Percentiles rank a stretch among this genome's conserved stretches.
Evolutionary conservation across 805 yeast genomes (phyloP).

Genomic region (Candida easanensis): DNA sequence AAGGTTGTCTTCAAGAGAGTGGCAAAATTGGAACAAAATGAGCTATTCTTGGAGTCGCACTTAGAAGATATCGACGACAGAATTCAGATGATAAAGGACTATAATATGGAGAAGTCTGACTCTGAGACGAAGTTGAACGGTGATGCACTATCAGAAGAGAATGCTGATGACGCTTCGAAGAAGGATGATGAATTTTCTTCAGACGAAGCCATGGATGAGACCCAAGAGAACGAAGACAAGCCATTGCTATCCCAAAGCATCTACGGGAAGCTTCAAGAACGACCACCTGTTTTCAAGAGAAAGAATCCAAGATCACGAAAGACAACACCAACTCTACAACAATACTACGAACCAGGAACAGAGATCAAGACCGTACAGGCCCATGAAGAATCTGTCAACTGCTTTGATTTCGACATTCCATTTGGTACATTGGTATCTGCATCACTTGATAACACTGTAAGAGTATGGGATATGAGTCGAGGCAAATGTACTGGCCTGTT

Average conservation of each 20-base stretch:
- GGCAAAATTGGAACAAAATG: constrained; percentile 59
- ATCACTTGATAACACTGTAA: constrained; percentile 70
- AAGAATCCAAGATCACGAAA: constrained; percentile 38
- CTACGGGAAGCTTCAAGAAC: constrained; percentile 40
- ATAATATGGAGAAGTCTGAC: constrained; percentile 33
- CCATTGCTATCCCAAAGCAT: constrained; percentile 42
- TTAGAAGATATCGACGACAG: constrained; percentile 42
- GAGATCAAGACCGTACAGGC: constrained; percentile 47
- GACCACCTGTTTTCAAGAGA: constrained; percentile 31
- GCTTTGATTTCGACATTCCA: constrained; percentile 69
- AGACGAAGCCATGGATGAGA: constrained; percentile 15
- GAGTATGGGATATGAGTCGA: constrained; percentile 78
- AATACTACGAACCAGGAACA: constrained; percentile 59
- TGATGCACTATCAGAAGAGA: constrained; percentile 7
- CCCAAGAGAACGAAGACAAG: constrained; percentile 11
- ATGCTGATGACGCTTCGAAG: not conserved
- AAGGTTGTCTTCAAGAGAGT: constrained; percentile 55
- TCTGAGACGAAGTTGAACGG: constrained; percentile 15
- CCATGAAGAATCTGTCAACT: constrained; percentile 51
- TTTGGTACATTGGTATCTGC: constrained; percentile 78
- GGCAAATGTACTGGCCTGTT: constrained; percentile 48
- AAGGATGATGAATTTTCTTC: not conserved
- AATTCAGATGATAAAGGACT: constrained; percentile 40
- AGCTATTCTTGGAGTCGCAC: constrained; percentile 50
- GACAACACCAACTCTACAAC: constrained; percentile 62